Base-by-base conservation (phyloP, 2,329 filamentous ascomycete genomes). In the Kalaharituber pfeilii region DNA sequence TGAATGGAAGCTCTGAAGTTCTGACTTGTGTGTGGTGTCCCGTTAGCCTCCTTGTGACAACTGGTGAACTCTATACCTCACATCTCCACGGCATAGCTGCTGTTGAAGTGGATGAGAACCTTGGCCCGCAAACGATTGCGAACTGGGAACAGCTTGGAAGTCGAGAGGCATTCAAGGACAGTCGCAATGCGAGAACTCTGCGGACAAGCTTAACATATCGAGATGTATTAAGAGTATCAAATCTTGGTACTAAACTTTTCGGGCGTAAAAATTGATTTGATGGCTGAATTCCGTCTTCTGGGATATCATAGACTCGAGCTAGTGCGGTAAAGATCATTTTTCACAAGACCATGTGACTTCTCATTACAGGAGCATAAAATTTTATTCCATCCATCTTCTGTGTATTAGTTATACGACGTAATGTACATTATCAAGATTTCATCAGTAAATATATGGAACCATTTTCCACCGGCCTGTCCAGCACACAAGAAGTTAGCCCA, bases 151-250 rank as follows among this genome's bases (percentile, higher is more conserved):
- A 86, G 15, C 69, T 89, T 30, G 72, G 75, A 6, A 72, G 77
- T 20, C 65, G 67, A 1, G 67, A 70, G 45, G 57, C 63, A 51
- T 73, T 75, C 61, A 61, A 65, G 45, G 69, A 72, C 9, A 82
- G 81, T 1, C 68, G 67, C 42, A 81, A 77, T 64, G 63, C 71
- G 51, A 75, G 84, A 42, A 67, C 70, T 44, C 79, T 73, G 9
- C 76, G 85, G 54, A 78, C 79, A 25, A 88, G 84, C 68, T 70
- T 89, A 60, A 91, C 85, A 1, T 89, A 84, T 69, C 75, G 89
- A 60, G 88, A 96, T 70, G 89, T 96, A 39, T 70, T 89, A 60
- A 84, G 82, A 64, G 84, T 93, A 18, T 82, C 82, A 6, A 85
- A 80, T 50, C 26, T 50, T 15, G 42, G 18, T 15, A 22, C n/a